These are phyloP conservation scores for Candolleomyces aberdarensis DNA, from an alignment of 768 basidiomycete species.

Conservation along the genomic window DNA sequence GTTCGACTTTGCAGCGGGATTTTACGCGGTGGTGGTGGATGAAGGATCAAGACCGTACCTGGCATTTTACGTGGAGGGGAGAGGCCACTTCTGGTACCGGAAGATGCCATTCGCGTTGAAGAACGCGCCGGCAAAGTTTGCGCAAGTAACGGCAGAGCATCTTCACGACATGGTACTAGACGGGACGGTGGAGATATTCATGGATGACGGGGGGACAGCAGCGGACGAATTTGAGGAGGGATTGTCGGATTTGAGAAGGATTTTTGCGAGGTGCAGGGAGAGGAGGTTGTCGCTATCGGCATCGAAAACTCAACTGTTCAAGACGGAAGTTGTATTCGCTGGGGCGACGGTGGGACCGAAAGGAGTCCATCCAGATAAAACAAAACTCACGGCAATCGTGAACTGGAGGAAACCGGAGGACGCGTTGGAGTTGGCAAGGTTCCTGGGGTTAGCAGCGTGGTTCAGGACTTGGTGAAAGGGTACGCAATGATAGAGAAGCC, in stretches of 20 bases:
- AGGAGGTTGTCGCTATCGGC: conserved; percentile 29
- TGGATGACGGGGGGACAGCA: conserved; percentile 35
- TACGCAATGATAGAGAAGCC: conserved; percentile 28
- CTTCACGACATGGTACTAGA: conserved; percentile 24
- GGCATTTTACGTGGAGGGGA: conserved; percentile 31
- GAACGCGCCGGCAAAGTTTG: conserved; percentile 35
- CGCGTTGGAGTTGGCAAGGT: conserved; percentile 22
- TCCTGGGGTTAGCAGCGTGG: conserved; percentile 28
- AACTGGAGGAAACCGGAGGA: conserved; percentile 25
- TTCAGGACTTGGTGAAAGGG: conserved; percentile 29
- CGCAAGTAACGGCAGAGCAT: conserved; percentile 20
- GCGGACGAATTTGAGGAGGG: conserved; percentile 27
- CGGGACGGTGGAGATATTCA: conserved; percentile 31
- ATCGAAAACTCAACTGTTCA: conserved; percentile 30
- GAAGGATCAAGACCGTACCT: conserved; percentile 20
- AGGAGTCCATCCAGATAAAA: conserved; percentile 29
- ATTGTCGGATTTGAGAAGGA: conserved; percentile 15
- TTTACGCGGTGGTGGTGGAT: conserved; percentile 21
- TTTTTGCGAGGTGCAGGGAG: conserved; percentile 24
- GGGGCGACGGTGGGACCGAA: conserved; percentile 25
- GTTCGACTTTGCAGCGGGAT: conserved; percentile 37
- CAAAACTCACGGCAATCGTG: conserved; percentile 33
- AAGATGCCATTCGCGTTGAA: conserved; percentile 38
- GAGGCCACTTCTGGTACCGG: conserved; percentile 31
- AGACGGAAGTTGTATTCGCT: conserved; percentile 29